phyloP scores from a whole-genome alignment of 1,139 yeast species.

The Insectozyma bohioensis region DNA sequence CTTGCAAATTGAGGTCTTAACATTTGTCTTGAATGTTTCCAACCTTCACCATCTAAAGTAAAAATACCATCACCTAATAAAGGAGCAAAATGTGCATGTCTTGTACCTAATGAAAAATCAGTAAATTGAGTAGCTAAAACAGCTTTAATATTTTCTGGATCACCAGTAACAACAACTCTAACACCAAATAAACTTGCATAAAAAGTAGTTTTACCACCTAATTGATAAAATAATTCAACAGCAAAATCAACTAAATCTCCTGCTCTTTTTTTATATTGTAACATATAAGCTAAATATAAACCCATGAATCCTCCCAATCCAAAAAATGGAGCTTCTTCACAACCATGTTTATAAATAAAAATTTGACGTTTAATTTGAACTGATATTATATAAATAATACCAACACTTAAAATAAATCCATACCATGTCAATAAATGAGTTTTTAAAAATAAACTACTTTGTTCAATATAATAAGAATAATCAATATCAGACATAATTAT shows the following conservation, averaged over 20 bases:
- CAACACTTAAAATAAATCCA: constrained; percentile 11
- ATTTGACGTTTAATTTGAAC: constrained; percentile 6
- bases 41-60: constrained; percentile 54
- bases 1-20: constrained; percentile 56
- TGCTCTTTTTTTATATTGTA: constrained; percentile 18
- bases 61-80: constrained; percentile 59
- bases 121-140: constrained; percentile 45
- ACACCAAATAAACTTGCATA: constrained; percentile 40
- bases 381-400: constrained; percentile 3
- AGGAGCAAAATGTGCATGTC: constrained; percentile 42
- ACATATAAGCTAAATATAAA: constrained; percentile 12
- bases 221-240: constrained; percentile 14
- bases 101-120: constrained; percentile 50
- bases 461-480: no score
- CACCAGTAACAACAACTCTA: constrained; percentile 20
- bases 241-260: constrained; percentile 28
- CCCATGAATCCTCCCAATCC: constrained; percentile 16
- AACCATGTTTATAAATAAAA: constrained; percentile 9
- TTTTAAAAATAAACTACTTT: constrained; percentile 2
- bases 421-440: constrained; percentile 12
- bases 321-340: constrained; percentile 10
- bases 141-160: constrained; percentile 38
- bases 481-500: no score
- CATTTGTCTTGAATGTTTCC: constrained; percentile 57
- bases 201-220: constrained; percentile 13